Base-by-base conservation (phyloP, 768 basidiomycete genomes). In the Tylopilus felleus region DNA sequence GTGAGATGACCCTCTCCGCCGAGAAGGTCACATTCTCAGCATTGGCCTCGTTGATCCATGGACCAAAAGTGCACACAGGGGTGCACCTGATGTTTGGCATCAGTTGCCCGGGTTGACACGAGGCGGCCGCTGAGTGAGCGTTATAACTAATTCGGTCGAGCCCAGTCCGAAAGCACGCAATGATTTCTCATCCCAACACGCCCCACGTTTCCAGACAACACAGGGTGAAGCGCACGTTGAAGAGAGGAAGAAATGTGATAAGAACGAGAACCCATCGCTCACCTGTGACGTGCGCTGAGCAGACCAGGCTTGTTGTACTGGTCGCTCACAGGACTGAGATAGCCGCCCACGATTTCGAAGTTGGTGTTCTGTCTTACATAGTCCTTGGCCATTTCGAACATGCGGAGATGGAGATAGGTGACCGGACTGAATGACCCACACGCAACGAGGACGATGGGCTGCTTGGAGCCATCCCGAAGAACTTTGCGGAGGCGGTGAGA, bases 371-470 rank as follows among this genome's bases (percentile, higher is more conserved):
- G 90, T 48, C 92, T 84, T 49, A 90, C 84, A 65, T 93, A 94
- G 77, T 98, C 97, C 74, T 88, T 90, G 52, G 96, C 97, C 97
- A 99, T 98, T 70, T 98, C 97, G 73, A 98, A 99, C 94, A 99
- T 98, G 61, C 97, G 90, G 57, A 98, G 83, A 67, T 97, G 94
- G 48, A 96, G 88, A 66, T 94, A 96, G n/a, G 95, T 97, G 58
- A 97, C 89, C 12, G 96, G 96, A 64, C 92, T 95, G 82, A 98
- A 98, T 51, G 93, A 96, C 27, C 96, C 97, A 67, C 97, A 99
- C 43, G 93, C 97, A 55, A 99, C 93, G 58, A 97, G 85, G 51
- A 94, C 90, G 61, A 97, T 74, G n/a, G 93, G 96, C 8, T 86
- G 85, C 73, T 88, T 91, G 21, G 71, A 74, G 8, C 83, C 66